Percentiles rank a stretch among this genome's conserved stretches.
phyloP scores from a whole-genome alignment of 1,284 basidiomycete genomes.

The Ganoderma boninense region DNA sequence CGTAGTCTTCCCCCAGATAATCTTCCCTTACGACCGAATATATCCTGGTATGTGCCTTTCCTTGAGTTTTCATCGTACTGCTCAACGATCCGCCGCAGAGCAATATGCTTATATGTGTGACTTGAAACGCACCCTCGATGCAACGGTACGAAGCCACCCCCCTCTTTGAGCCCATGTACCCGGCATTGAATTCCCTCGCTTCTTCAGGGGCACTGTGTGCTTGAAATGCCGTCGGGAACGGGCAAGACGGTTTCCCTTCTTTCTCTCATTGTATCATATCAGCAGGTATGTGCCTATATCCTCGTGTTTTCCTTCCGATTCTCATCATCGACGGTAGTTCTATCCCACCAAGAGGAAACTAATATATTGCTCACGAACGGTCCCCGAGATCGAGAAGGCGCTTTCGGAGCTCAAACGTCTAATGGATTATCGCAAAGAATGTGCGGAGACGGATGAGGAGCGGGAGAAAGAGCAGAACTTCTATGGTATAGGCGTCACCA shows the following conservation, averaged over 20 bases:
- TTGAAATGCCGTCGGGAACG: constrained; percentile 99
- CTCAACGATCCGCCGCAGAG: constrained; percentile 56
- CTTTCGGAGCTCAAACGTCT: constrained; percentile 94
- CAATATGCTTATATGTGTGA: constrained; percentile 99
- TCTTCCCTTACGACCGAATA: constrained; percentile 94
- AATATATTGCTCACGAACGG: constrained; percentile 99
- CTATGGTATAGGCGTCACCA: constrained; percentile 92
- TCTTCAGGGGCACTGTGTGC: constrained; percentile 92
- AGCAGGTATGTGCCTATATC: constrained; percentile 70
- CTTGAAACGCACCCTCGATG: constrained; percentile 95
- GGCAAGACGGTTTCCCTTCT: constrained; percentile 98
- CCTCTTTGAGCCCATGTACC: not conserved
- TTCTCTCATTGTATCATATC: constrained; percentile 97
- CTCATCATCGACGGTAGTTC: constrained; percentile 61
- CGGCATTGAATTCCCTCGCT: constrained; percentile 13
- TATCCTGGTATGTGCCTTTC: constrained; percentile 69
- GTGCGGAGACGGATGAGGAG: constrained; percentile 78
- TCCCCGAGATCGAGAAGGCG: constrained; percentile 99
- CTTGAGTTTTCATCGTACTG: not conserved
- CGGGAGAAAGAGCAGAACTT: constrained; percentile 85
- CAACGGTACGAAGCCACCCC: constrained; percentile 61
- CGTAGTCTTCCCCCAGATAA: constrained; percentile 58
- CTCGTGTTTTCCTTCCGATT: not conserved
- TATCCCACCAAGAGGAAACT: constrained; percentile 94
- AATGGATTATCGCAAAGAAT: constrained; percentile 87